Percentiles rank a stretch among this genome's conserved stretches.
Conservation (phyloP, 2,329 filamentous ascomycete species). For the Nothophoma quercina region DNA sequence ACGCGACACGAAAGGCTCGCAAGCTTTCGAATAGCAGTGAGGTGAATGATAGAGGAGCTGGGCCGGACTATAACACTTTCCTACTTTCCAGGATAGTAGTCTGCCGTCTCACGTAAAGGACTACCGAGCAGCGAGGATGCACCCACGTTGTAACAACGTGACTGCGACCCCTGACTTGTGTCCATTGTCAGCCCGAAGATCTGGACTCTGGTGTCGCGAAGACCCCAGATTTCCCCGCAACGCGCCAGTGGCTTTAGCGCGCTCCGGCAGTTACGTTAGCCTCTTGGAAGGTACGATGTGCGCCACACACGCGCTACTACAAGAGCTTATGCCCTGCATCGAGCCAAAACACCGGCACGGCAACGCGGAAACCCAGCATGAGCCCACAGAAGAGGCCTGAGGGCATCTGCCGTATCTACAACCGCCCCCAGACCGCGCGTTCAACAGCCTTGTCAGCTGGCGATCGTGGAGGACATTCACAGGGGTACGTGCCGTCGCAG, state of each 20-base stretch:
- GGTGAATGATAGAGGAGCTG: too few species aligned
- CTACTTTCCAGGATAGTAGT: background rate
- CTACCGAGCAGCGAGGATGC: conserved; percentile 14
- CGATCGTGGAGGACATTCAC: background rate
- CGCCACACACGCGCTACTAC: background rate
- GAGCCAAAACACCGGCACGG: background rate
- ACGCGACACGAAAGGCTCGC: too few species aligned
- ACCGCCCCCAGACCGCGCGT: conserved; percentile 9
- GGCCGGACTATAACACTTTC: background rate
- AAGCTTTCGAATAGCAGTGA: too few species aligned
- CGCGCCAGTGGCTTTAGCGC: background rate
- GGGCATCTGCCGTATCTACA: conserved; percentile 14
- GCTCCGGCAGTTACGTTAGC: conserved; percentile 12
- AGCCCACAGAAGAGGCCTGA: background rate
- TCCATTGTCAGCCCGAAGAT: background rate
- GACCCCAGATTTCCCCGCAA: conserved; percentile 15
- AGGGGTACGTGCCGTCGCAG: background rate
- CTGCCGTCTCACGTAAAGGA: background rate
- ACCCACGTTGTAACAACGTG: background rate
- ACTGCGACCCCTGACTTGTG: background rate
- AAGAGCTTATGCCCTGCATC: conserved; percentile 3
- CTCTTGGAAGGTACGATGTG: conserved; percentile 2
- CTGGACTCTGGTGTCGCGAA: conserved; percentile 2
- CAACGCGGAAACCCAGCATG: background rate
- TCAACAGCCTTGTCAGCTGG: background rate